Conservation (phyloP, 768 basidiomycete genomes). For the Termitomyces sp. region DNA sequence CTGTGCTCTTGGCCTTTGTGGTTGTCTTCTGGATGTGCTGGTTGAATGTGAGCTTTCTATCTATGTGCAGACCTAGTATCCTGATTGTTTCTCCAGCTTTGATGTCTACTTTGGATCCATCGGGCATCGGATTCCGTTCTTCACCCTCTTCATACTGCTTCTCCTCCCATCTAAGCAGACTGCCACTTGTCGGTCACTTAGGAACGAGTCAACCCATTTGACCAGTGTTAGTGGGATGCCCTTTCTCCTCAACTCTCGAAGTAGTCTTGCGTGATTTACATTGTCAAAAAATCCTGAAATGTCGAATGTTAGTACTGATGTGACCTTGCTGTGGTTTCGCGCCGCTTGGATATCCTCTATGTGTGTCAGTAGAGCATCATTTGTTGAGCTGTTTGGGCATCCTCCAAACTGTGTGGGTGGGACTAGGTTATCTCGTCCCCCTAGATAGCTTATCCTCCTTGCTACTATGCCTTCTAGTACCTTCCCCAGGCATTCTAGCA, state of each 20-base stretch:
- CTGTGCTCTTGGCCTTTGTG: constrained; percentile 20
- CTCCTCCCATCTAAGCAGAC: too few species aligned
- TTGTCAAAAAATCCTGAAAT: constrained; percentile 28
- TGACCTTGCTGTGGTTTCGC: constrained; percentile 19
- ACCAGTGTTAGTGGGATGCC: constrained; percentile 14
- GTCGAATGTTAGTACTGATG: constrained; percentile 24
- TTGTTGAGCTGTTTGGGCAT: constrained; percentile 17
- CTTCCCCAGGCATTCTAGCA: constrained; percentile 32
- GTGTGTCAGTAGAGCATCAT: constrained; percentile 20
- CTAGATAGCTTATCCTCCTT: constrained; percentile 18
- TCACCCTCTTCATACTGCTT: too few species aligned
- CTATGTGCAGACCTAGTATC: constrained; percentile 33
- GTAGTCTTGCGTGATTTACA: constrained; percentile 21
- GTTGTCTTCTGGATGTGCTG: constrained; percentile 25
- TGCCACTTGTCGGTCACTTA: too few species aligned
- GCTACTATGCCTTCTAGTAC: constrained; percentile 26
- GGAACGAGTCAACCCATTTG: too few species aligned
- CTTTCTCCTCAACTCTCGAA: constrained; percentile 18
- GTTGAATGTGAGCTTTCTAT: constrained; percentile 28
- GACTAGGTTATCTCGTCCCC: constrained; percentile 20
- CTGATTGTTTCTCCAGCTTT: constrained; percentile 6
- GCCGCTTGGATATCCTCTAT: constrained; percentile 21
- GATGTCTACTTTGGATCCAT: neutral
- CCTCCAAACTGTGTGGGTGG: constrained; percentile 21
- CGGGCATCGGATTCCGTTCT: neutral